These are phyloP conservation scores for Tolypocladium pustulatum DNA, from an alignment of 2,329 filamentous ascomycete genomes.

Conservation along the genomic window DNA sequence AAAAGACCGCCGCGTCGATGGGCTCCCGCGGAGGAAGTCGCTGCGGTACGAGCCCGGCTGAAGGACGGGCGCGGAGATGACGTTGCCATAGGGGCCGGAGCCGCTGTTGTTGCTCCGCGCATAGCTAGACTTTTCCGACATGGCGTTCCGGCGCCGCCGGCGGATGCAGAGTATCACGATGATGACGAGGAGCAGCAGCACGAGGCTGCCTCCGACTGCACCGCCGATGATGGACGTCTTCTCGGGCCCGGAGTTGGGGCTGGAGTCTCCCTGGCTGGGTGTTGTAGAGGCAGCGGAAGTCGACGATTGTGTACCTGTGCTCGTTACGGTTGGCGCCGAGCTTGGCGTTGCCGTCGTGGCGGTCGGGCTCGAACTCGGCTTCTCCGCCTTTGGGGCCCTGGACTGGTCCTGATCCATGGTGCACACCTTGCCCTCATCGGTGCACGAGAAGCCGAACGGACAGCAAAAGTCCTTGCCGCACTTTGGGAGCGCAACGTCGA, in stretches of 20 bases:
- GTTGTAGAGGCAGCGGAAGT: slow-evolving; percentile 5
- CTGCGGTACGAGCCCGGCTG: slow-evolving; percentile 31
- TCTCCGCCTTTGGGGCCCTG: slow-evolving; percentile 19
- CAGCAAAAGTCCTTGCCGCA: slow-evolving; percentile 55
- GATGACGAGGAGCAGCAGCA: slow-evolving; percentile 27
- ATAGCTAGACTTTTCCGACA: slow-evolving; percentile 8
- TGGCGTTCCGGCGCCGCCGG: slow-evolving; percentile 11
- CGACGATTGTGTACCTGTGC: slow-evolving; percentile 11
- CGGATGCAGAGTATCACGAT: slow-evolving; percentile 29
- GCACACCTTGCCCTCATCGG: slow-evolving; percentile 35
- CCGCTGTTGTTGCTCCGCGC: slow-evolving; percentile 7
- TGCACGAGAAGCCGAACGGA: slow-evolving; percentile 61
- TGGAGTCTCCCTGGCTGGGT: slow-evolving; percentile 3
- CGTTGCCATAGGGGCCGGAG: slow-evolving; percentile 23
- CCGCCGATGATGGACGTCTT: slow-evolving; percentile 35
- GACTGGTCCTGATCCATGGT: slow-evolving; percentile 40
- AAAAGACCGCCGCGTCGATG: neutral
- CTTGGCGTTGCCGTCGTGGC: slow-evolving; percentile 11
- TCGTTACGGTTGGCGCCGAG: slow-evolving; percentile 10
- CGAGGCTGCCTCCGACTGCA: slow-evolving; percentile 33
- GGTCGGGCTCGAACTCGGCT: slow-evolving; percentile 6
- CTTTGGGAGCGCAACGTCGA: slow-evolving; percentile 40
- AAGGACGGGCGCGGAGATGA: slow-evolving; percentile 48
- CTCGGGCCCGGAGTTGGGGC: slow-evolving; percentile 14
- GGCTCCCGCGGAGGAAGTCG: slow-evolving; percentile 42